Evolutionary conservation across 2,329 filamentous ascomycete species (phyloP).

Genomic region (Oidium heveae): DNA sequence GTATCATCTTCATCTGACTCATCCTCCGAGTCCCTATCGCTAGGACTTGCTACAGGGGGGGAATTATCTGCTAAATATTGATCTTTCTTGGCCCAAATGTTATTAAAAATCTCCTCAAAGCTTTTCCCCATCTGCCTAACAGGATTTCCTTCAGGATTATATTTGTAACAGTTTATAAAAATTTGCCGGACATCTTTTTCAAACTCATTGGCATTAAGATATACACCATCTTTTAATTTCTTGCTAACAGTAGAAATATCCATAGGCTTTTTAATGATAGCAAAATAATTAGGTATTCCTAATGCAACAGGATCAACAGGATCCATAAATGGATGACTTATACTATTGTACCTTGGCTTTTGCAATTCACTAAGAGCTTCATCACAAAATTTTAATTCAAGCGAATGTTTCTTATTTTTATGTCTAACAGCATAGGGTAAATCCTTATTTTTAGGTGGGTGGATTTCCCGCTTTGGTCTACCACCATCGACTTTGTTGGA

Average conservation of each 20-base stretch:
- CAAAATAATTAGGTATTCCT: constrained; percentile 81
- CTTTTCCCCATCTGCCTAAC: constrained; percentile 48
- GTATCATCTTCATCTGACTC: constrained; percentile 42
- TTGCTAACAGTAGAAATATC: constrained; percentile 60
- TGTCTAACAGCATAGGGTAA: constrained; percentile 70
- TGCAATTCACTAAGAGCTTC: constrained; percentile 55
- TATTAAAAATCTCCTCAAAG: constrained; percentile 50
- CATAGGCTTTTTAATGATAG: constrained; percentile 91
- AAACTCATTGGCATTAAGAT: constrained; percentile 63
- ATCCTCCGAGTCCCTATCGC: constrained; percentile 39
- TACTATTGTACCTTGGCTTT: constrained; percentile 40
- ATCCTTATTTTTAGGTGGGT: constrained; percentile 73
- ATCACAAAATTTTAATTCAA: constrained; percentile 77
- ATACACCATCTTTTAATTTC: constrained; percentile 57
- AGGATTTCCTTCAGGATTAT: constrained; percentile 59
- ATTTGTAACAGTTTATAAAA: constrained; percentile 72
- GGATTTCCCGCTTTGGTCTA: constrained; percentile 79
- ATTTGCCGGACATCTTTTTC: constrained; percentile 63
- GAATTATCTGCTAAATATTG: constrained; percentile 59
- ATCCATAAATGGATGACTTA: constrained; percentile 51
- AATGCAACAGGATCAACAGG: constrained; percentile 86
- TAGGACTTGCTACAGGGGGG: constrained; percentile 35
- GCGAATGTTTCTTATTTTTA: constrained; percentile 72
- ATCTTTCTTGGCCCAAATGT: constrained; percentile 53
- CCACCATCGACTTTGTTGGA: constrained; percentile 52